Base-by-base conservation (phyloP, 345 rosid genomes). In the Citrus inodora region DNA sequence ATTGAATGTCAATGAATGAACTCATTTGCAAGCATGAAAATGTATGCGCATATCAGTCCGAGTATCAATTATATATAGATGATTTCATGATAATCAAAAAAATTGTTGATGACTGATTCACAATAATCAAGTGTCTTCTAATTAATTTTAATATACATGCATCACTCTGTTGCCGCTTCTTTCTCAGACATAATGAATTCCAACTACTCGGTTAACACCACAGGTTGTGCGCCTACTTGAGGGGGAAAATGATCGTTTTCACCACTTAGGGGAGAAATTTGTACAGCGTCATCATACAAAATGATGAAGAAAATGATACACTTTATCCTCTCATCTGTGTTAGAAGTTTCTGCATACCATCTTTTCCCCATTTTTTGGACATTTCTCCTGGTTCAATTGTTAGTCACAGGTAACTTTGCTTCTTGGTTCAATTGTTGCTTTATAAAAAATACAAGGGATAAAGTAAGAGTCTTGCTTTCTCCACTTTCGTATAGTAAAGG, bases 161-260 rank as follows among this genome's bases (percentile, higher is more conserved):
- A 63, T 22, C 7, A 46, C 27, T 9, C 1, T 65, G 14, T 37
- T 38, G 58, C 25, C 22, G 16, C 25, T 48, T 74, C 37, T 7
- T 27, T 32, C 37, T 16, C 40, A 38, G 13, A 32, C 35, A 56
- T 33, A 28, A 7, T 19, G 22, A 25, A 1, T 13, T 27, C 24
- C 13, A 32, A 66, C 30, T 35, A 9, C 9, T 46, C 37, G 17
- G 14, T 73, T 61, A 17, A 42, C 42, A 38, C 10, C 19, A 53
- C 85, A 91, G 90, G 88, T 89, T 46, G 78, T 89, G 73, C 85
- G 85, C 24, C 84, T 89, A 64, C 88, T 89, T 13, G 91, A 89
- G 72, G 90, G 88, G 56, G 83, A 84, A 79, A 78, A 76, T 17
- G 81, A 80, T 67, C 55, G 76, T 40, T 66, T 87, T 78, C 70